These are phyloP conservation scores for Acacia confusa DNA, from an alignment of 306 rosid genomes.

Conservation along the genomic window DNA sequence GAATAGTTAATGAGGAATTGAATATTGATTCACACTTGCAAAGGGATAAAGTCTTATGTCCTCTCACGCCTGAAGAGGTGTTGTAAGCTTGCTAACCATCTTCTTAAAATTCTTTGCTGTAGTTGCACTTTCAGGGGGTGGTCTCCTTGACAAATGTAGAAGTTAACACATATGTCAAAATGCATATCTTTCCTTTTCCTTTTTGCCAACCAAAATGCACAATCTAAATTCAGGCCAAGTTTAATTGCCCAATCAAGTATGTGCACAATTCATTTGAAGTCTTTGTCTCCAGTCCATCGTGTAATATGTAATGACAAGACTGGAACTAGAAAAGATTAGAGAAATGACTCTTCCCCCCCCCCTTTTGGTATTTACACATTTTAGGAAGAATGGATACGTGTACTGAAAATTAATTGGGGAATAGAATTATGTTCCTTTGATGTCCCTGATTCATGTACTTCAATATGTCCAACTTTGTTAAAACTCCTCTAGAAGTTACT, in stretches of 20 bases:
- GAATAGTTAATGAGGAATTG: slow-evolving; percentile 59
- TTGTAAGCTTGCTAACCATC: slow-evolving; percentile 25
- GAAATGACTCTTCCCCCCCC: too few species aligned
- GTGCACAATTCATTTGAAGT: too few species aligned
- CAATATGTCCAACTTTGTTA: background rate
- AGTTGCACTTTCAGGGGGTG: background rate
- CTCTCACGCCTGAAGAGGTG: slow-evolving; percentile 97
- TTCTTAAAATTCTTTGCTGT: background rate
- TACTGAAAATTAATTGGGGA: background rate
- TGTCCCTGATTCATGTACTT: background rate
- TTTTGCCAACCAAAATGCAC: too few species aligned
- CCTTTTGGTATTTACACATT: too few species aligned
- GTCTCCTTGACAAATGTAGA: background rate
- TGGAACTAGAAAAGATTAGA: too few species aligned
- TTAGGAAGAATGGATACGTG: background rate
- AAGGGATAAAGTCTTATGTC: slow-evolving; percentile 81
- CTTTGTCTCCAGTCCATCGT: too few species aligned
- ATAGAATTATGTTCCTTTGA: background rate
- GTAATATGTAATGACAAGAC: too few species aligned
- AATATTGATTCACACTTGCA: slow-evolving; percentile 68
- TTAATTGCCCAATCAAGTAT: too few species aligned
- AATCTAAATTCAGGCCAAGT: too few species aligned
- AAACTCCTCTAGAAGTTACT: background rate
- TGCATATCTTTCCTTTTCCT: too few species aligned
- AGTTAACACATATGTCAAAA: background rate